Conservation (phyloP, 345 rosid species). For the Eucalyptus cladocalyx region DNA sequence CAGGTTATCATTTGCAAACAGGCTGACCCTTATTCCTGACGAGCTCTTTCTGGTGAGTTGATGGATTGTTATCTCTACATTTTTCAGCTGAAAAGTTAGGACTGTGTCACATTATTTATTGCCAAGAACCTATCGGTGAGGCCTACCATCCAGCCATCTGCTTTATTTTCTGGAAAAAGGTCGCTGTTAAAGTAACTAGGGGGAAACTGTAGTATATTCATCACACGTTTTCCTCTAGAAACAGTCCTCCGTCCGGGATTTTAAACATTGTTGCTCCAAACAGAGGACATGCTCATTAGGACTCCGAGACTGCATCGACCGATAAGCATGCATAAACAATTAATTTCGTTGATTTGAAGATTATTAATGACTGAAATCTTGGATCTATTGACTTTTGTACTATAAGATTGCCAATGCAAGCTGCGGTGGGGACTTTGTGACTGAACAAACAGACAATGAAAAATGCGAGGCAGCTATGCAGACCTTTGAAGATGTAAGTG, state of each 20-base stretch:
- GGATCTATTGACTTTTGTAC: neutral
- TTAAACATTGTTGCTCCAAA: neutral
- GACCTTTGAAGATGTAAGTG: constrained; percentile 4
- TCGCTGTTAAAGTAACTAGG: neutral
- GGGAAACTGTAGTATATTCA: neutral
- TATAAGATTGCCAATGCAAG: neutral
- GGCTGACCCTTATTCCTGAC: constrained; percentile 1
- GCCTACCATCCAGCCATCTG: neutral
- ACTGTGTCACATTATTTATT: neutral
- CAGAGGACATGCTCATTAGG: neutral
- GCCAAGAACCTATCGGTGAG: neutral
- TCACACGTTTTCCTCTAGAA: neutral
- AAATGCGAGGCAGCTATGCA: constrained; percentile 3
- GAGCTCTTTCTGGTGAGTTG: neutral
- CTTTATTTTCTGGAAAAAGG: neutral
- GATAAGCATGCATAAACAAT: neutral
- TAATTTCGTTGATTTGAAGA: neutral
- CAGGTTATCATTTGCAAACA: neutral
- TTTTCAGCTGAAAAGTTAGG: neutral
- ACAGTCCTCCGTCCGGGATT: neutral
- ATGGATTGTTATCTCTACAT: neutral
- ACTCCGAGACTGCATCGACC: neutral
- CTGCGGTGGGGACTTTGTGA: constrained; percentile 9
- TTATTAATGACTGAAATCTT: neutral
- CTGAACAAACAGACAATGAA: constrained; percentile 4